Percentiles rank a stretch among this genome's conserved stretches.
Conservation (phyloP, 2,329 filamentous ascomycete genomes). For the Aschersonia sp. region DNA sequence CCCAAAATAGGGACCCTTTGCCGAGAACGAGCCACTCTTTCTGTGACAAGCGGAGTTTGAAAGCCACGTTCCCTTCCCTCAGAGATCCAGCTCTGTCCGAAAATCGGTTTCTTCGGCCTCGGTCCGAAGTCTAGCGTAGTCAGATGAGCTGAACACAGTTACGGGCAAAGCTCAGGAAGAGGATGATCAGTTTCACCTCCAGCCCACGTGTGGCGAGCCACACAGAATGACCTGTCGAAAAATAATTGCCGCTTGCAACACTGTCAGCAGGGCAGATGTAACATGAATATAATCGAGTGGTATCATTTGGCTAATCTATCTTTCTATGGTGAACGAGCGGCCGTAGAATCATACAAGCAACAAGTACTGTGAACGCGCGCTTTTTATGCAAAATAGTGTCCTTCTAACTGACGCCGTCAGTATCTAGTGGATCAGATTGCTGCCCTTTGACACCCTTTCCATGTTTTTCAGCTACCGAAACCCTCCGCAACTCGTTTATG, state of each 20-base stretch:
- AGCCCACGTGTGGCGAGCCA: too few species aligned
- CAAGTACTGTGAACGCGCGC: neutral
- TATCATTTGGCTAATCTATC: neutral
- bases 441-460: too few species aligned
- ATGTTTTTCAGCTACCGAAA: too few species aligned
- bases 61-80: neutral
- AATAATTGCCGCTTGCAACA: neutral
- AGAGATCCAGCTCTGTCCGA: neutral
- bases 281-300: neutral
- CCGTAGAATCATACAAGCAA: neutral
- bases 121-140: neutral
- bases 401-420: too few species aligned
- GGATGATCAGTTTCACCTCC: too few species aligned
- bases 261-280: neutral
- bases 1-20: neutral
- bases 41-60: too few species aligned
- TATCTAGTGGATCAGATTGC: too few species aligned
- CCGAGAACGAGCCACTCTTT: neutral
- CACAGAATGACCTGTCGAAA: neutral
- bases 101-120: neutral
- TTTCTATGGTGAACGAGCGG: neutral
- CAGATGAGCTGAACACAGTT: too few species aligned
- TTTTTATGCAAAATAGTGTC: too few species aligned
- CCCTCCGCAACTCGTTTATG: too few species aligned
- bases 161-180: too few species aligned